phyloP scores from a whole-genome alignment of 352 stramenopile genomes.

The Achlya hypogyna region DNA sequence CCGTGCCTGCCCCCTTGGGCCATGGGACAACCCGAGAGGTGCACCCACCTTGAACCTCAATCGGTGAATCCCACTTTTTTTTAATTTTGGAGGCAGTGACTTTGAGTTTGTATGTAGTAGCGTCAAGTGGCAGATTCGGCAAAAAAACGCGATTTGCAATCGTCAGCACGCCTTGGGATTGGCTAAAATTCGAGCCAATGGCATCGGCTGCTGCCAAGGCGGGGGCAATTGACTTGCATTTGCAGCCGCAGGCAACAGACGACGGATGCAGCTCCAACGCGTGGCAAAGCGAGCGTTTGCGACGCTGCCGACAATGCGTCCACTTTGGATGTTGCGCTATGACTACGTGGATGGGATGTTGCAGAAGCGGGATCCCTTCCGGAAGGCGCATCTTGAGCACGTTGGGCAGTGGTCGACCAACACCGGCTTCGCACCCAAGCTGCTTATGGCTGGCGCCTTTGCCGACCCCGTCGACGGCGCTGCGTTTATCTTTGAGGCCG shows the following conservation, averaged over 20 bases:
- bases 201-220: too few relatives aligned
- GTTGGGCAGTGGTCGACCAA: constrained; percentile 19
- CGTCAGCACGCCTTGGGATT: not conserved
- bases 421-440: constrained; percentile 42
- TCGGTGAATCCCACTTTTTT: not conserved
- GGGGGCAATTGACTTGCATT: not conserved
- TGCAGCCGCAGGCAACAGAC: not conserved
- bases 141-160: not conserved
- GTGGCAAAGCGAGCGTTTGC: not conserved
- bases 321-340: constrained; percentile 60
- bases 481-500: constrained; percentile 55
- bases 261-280: not conserved
- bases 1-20: not conserved
- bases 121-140: not conserved
- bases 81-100: not conserved
- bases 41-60: constrained; percentile 3
- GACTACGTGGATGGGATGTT: constrained; percentile 68
- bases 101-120: not conserved
- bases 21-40: constrained; percentile 1
- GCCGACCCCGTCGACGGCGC: constrained; percentile 48
- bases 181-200: not conserved
- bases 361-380: constrained; percentile 59
- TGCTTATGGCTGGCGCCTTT: constrained; percentile 66
- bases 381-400: constrained; percentile 47
- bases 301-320: constrained; percentile 1